Conservation (phyloP, 2,329 filamentous ascomycete species). For the Rhynchosporium graminicola region DNA sequence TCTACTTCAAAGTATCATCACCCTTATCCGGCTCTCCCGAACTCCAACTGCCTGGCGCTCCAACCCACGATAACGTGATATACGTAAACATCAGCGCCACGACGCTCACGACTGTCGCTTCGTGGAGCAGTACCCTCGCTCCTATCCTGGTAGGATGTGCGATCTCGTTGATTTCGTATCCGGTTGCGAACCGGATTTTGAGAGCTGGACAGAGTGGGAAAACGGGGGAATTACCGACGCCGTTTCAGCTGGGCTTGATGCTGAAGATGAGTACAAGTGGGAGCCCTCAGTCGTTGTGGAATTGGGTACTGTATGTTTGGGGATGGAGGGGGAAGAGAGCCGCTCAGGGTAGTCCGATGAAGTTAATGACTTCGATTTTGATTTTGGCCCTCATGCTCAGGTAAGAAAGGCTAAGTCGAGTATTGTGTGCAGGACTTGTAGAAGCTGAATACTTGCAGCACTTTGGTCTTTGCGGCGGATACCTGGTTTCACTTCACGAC, state of each 20-base stretch:
- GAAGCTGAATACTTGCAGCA: background rate
- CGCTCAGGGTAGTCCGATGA: conserved; percentile 8
- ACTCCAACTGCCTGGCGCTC: background rate
- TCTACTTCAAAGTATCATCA: background rate
- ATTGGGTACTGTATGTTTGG: conserved; percentile 6
- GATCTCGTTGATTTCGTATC: background rate
- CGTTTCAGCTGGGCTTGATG: conserved; percentile 2
- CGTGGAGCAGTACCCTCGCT: conserved; percentile 4
- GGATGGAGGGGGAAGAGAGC: conserved; percentile 4
- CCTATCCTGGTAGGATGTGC: conserved; percentile 5
- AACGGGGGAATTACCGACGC: background rate
- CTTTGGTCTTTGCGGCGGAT: conserved; percentile 7
- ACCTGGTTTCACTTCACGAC: conserved; percentile 11
- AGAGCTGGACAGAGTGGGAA: background rate
- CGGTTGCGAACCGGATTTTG: conserved; percentile 4
- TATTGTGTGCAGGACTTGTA: no score
- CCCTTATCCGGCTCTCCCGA: background rate
- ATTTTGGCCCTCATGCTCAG: conserved; percentile 2
- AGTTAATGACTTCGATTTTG: background rate
- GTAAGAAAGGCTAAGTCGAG: background rate
- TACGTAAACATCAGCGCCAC: conserved; percentile 9
- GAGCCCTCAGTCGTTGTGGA: background rate
- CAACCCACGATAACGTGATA: background rate
- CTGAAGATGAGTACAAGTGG: conserved; percentile 7
- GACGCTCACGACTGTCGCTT: conserved; percentile 1